Base-by-base conservation (phyloP, 208 protist genomes). In the Acanthamoeba sp. region DNA sequence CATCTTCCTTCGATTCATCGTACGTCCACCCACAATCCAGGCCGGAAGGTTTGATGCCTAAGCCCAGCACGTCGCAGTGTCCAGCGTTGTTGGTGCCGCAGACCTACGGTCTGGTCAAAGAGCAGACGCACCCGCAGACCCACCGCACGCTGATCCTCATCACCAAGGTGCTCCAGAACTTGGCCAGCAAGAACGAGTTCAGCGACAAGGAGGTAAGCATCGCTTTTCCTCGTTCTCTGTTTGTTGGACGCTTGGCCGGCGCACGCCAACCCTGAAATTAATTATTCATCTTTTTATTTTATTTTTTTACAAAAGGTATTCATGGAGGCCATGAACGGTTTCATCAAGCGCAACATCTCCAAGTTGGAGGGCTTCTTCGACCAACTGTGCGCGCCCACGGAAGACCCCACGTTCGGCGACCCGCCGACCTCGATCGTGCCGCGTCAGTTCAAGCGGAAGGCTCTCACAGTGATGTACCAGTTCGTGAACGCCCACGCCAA, bases 131-230 rank as follows among this genome's bases (percentile, higher is more conserved):
- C 38, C 84, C 84, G 32, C 29, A 71, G 22, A 91, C 59, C 20
- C 84, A 91, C 50, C 84, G 84, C 18, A 64, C 59, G 10, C 40
- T 97, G 24, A 95, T 96, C 10, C 34, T 97, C 3, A 96, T 97
- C 18, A 85, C 95, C 22, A 97, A 97, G 71, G 93, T 94, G 80
- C 69, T 97, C 16, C 95, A 96, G 64, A 96, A 96, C 93, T n/a
- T 97, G 27, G 93, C 96, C 29, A 97, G 96, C 90, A 90, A 93
- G 66, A 94, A 91, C 16, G 34, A 93, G 10, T 96, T 96, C 52
- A 84, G 64, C 29, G 82, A 40, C 52, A 96, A 96, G 59, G 95
- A 96, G 62, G n/a, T n/a, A n/a, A n/a, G n/a, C n/a, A n/a, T n/a
- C n/a, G n/a, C n/a, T n/a, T n/a, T n/a, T n/a, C n/a, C n/a, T n/a